Evolutionary conservation across 2,329 filamentous ascomycete species (phyloP), one percentile per base, ranked within the genome.

Genomic region (Calonectria honghensis): DNA sequence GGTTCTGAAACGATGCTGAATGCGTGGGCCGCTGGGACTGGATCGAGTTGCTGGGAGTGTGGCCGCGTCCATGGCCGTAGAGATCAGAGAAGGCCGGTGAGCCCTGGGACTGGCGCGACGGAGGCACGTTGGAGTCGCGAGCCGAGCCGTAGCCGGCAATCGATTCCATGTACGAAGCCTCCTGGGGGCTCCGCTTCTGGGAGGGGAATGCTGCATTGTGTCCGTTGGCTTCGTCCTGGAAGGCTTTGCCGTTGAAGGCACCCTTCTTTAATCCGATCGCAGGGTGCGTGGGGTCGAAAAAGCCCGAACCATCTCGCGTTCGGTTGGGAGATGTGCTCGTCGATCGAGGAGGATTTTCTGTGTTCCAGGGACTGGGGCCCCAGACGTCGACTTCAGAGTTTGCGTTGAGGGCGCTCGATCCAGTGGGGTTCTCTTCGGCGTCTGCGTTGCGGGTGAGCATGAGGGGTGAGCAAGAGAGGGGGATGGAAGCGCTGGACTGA

Each of bases 381-480:
- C 93, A 94, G 61, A 89, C 87, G 78, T 94, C 93, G 24, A 91
- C 90, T 80, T 95, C 93, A 13, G 94, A 94, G 52, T 92, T 91
- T 57, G 91, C 89, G 74, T 94, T 89, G 50, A 96, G 87, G 73
- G 93, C 94, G 75, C 92, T 90, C 7, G 94, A 95, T 64, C 94
- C 94, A 4, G 91, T 92, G 80, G 93, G 91, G 70, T 81, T 78
- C 35, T 82, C 81, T 70, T 85, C 81, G 71, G 80, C 69, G 24
- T 84, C 83, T 84, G 72, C 31, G 31, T 24, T 54, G 41, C 35
- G 65, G 18, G 77, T 79, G 70, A 81, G 79, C 66, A 73, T 51
- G 37, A 39, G 50, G 37, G 51, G 57, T 59, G 57, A 20, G 37
- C 16, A 16, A 51, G n/a, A 52, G 24, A 50, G 45, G 20, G 65